A percentile compares a stretch with the other conserved stretches of the same genome.
Conservation (phyloP, 108 stramenopile species). For the Cyclotella cryptica region DNA sequence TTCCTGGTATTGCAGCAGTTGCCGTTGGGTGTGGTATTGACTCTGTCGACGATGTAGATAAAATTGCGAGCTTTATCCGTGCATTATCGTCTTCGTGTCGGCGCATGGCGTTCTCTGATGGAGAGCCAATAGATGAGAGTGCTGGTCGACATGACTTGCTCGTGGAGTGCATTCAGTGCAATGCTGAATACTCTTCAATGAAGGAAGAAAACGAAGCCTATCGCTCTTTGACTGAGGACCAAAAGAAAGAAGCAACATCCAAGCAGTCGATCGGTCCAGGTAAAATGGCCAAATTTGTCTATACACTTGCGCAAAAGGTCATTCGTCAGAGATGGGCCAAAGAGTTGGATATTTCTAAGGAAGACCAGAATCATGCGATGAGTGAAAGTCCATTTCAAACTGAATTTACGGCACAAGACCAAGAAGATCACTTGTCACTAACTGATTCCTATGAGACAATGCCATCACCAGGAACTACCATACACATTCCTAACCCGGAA, state of each 20-base stretch:
- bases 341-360: slow-evolving; percentile 8
- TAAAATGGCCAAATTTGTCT: slow-evolving; percentile 77
- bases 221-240: slow-evolving; percentile 55
- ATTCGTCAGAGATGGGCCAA: slow-evolving; percentile 40
- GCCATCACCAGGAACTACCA: background rate
- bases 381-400: background rate
- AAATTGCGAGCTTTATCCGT: slow-evolving; percentile 60
- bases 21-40: slow-evolving; percentile 67
- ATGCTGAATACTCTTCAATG: slow-evolving; percentile 63
- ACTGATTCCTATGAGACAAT: background rate
- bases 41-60: slow-evolving; percentile 50
- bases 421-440: background rate
- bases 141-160: background rate
- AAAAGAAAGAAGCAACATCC: slow-evolving; percentile 47
- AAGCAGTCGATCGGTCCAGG: slow-evolving; percentile 70
- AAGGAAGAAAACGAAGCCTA: slow-evolving; percentile 73
- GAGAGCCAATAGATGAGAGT: background rate
- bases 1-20: slow-evolving; percentile 54
- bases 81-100: slow-evolving; percentile 33
- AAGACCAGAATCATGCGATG: background rate
- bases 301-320: slow-evolving; percentile 30
- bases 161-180: slow-evolving; percentile 60
- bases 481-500: slow-evolving; percentile 35
- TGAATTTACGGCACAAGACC: background rate
- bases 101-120: background rate